Conservation (phyloP, 208 protist genomes). For the Herpetomonas samuelpessoai region DNA sequence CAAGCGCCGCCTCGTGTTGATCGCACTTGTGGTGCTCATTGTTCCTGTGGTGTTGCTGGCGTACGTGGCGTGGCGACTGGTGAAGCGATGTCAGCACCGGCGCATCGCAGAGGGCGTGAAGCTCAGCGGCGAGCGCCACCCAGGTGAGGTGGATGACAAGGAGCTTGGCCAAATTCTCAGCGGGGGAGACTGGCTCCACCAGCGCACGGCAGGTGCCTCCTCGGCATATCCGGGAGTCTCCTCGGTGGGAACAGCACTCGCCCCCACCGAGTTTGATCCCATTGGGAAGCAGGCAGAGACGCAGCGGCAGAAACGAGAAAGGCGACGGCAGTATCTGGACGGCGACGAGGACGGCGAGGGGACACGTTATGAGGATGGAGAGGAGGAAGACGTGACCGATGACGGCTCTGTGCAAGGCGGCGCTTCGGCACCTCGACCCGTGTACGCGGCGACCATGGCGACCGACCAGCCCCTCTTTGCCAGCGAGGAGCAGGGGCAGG, state of each 20-base stretch:
- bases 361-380: slow-evolving; percentile 1
- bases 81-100: slow-evolving; percentile 12
- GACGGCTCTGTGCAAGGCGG: slow-evolving; percentile 7
- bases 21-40: slow-evolving; percentile 25
- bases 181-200: slow-evolving; percentile 22
- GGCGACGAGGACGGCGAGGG: slow-evolving; percentile 6
- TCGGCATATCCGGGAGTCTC: neutral
- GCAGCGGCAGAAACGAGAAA: slow-evolving; percentile 18
- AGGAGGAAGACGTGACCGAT: slow-evolving; percentile 1
- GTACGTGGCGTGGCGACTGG: slow-evolving; percentile 17
- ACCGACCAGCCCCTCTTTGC: slow-evolving; percentile 1
- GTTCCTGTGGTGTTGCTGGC: slow-evolving; percentile 16
- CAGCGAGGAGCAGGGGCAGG: neutral
- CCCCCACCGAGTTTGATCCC: slow-evolving; percentile 33
- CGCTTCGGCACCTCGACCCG: neutral
- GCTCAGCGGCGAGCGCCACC: slow-evolving; percentile 20
- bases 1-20: neutral
- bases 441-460: slow-evolving; percentile 12
- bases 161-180: slow-evolving; percentile 22
- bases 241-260: neutral
- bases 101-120: slow-evolving; percentile 18
- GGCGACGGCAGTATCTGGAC: slow-evolving; percentile 6
- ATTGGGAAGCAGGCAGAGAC: slow-evolving; percentile 28
- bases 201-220: neutral
- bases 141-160: slow-evolving; percentile 24